Percentiles rank a stretch among this genome's conserved stretches.
phyloP scores from a whole-genome alignment of 345 rosid genomes.

The Psidium guajava region DNA sequence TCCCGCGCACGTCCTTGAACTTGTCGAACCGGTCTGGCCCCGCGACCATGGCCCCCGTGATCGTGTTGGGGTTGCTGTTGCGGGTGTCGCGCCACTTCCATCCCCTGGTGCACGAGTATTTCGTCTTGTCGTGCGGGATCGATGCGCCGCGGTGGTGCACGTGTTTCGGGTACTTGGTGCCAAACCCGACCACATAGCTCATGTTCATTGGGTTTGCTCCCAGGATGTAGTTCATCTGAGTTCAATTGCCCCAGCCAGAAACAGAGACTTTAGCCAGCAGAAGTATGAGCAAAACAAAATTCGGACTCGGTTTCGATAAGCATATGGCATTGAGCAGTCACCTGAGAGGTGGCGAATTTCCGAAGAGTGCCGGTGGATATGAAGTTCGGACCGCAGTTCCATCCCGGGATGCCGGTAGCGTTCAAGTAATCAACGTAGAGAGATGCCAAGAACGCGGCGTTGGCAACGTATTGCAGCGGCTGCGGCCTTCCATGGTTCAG shows the following conservation, averaged over 20 bases:
- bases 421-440: conserved; percentile 70
- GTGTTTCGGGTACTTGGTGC: conserved; percentile 55
- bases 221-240: conserved; percentile 65
- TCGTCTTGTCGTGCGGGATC: conserved; percentile 37
- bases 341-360: conserved; percentile 66
- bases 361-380: conserved; percentile 20
- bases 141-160: conserved; percentile 85
- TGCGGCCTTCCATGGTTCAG: conserved; percentile 47
- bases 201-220: conserved; percentile 74
- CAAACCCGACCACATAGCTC: conserved; percentile 81
- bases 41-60: conserved; percentile 84
- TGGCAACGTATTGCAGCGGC: conserved; percentile 51
- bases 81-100: conserved; percentile 48
- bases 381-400: conserved; percentile 47
- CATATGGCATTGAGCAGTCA: background rate
- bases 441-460: conserved; percentile 69
- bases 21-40: conserved; percentile 67
- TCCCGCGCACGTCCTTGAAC: conserved; percentile 45
- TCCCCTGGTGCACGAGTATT: conserved; percentile 68
- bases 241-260: background rate
- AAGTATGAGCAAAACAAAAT: background rate
- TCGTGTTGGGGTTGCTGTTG: conserved; percentile 55
- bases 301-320: background rate
- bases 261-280: background rate
- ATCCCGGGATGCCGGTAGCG: conserved; percentile 53